A percentile compares a stretch with the other conserved stretches of the same genome.
These are phyloP conservation scores for Magnolia changhungtana DNA, from an alignment of 164 flowering plant species.

Conservation along the genomic window DNA sequence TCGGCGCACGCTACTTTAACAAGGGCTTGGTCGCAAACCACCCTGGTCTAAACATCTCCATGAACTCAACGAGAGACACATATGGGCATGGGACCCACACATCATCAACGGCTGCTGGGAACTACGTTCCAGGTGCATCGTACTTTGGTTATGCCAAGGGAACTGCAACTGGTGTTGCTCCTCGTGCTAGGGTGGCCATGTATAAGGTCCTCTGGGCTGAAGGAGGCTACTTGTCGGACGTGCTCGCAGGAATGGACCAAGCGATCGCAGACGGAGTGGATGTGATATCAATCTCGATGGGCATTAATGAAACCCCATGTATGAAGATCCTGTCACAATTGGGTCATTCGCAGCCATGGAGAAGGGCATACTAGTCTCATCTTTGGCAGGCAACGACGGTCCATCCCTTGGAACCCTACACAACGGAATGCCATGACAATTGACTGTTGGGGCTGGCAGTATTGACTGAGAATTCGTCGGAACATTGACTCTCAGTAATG, in stretches of 20 bases:
- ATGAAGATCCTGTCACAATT: too few relatives aligned
- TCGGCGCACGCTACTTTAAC: too few relatives aligned
- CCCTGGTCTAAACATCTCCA: conserved; percentile 8
- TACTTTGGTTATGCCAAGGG: conserved; percentile 32
- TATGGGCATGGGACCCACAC: conserved; percentile 18
- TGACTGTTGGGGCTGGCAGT: too few relatives aligned
- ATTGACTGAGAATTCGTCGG: too few relatives aligned
- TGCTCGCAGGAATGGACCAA: conserved; percentile 45
- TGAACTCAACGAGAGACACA: conserved; percentile 11
- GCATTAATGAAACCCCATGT: too few relatives aligned
- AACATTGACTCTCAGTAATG: too few relatives aligned
- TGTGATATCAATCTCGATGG: conserved; percentile 17
- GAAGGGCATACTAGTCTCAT: too few relatives aligned
- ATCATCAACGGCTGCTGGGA: conserved; percentile 1
- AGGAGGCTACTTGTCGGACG: conserved; percentile 36
- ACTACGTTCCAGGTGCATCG: conserved; percentile 5
- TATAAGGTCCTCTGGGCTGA: conserved; percentile 55
- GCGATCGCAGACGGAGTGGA: conserved; percentile 43
- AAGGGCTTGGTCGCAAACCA: too few relatives aligned
- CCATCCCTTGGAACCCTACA: too few relatives aligned
- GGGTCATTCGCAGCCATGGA: too few relatives aligned
- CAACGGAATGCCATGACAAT: too few relatives aligned
- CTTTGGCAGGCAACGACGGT: too few relatives aligned
- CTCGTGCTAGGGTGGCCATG: conserved; percentile 55
- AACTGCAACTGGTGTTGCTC: conserved; percentile 60